Evolutionary conservation across 148 eudicot species (phyloP).

Genomic region (Salicornia ramosissima): DNA sequence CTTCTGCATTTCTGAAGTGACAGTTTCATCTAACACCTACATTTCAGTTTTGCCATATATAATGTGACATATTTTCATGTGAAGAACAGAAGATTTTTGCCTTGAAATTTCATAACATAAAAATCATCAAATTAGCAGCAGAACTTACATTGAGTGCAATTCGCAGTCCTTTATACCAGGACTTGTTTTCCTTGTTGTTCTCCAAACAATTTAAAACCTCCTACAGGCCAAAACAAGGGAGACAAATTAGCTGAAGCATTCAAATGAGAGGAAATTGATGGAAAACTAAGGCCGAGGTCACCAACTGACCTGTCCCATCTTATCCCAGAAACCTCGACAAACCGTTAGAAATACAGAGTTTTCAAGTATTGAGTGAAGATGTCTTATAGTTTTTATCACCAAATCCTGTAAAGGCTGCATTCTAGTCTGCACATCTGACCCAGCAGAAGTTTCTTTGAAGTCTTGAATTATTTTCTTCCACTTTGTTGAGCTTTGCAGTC

Average conservation of each 20-base stretch:
- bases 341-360: conserved; percentile 44
- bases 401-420: conserved; percentile 70
- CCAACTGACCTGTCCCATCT: conserved; percentile 53
- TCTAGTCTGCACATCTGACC: conserved; percentile 53
- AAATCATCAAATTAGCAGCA: neutral
- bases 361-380: conserved; percentile 57
- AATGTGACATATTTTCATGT: neutral
- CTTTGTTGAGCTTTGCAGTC: conserved; percentile 48
- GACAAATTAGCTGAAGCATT: conserved; percentile 12
- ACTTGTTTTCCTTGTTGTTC: conserved; percentile 57
- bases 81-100: neutral
- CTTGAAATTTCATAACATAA: neutral
- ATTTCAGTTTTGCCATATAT: neutral
- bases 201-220: conserved; percentile 58
- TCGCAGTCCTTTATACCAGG: conserved; percentile 63
- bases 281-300: neutral
- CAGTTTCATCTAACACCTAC: conserved; percentile 67
- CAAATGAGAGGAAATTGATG: neutral
- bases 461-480: conserved; percentile 73
- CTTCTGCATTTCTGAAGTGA: conserved; percentile 57
- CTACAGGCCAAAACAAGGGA: conserved; percentile 12
- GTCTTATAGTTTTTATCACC: conserved; percentile 39
- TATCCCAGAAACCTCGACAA: conserved; percentile 77
- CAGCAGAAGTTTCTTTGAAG: conserved; percentile 42
- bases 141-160: conserved; percentile 66